Evolutionary conservation across 345 rosid species (phyloP).

Genomic region (Conringia planisiliqua): DNA sequence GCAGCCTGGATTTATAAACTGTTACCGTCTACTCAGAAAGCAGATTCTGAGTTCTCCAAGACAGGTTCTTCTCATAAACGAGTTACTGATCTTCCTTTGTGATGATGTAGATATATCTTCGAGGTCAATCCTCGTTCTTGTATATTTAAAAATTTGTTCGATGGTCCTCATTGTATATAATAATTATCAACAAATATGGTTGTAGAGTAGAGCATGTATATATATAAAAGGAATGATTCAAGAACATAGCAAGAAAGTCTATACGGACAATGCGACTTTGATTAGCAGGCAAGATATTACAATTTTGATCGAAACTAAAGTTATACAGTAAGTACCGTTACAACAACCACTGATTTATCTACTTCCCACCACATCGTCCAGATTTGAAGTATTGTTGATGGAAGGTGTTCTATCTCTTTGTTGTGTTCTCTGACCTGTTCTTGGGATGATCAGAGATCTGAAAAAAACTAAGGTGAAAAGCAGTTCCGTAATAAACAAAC

Average conservation of each 20-base stretch:
- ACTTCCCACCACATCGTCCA: background rate
- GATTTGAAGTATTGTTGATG: slow-evolving; percentile 23
- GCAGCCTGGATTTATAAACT: slow-evolving; percentile 48
- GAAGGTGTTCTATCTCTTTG: slow-evolving; percentile 2
- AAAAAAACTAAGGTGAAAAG: slow-evolving; percentile 50
- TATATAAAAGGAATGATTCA: background rate
- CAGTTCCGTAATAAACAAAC: slow-evolving; percentile 42
- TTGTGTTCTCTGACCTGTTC: slow-evolving; percentile 36
- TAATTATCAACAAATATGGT: background rate
- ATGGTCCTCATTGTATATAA: background rate
- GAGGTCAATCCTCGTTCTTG: background rate
- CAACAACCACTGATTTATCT: slow-evolving; percentile 9
- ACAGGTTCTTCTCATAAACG: slow-evolving; percentile 42
- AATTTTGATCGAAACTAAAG: background rate
- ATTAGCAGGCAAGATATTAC: background rate
- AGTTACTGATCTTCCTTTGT: slow-evolving; percentile 29
- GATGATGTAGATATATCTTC: background rate
- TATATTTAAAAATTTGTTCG: background rate
- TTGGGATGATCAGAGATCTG: slow-evolving; percentile 54
- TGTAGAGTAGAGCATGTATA: background rate
- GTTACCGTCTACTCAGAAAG: slow-evolving; percentile 50
- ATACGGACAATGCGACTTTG: background rate
- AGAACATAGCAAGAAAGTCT: too few relatives aligned
- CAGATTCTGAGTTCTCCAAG: slow-evolving; percentile 51
- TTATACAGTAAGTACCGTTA: slow-evolving; percentile 2